Conservation (phyloP, 371 early-diverging fungal species). For the Mortierella sp. region DNA sequence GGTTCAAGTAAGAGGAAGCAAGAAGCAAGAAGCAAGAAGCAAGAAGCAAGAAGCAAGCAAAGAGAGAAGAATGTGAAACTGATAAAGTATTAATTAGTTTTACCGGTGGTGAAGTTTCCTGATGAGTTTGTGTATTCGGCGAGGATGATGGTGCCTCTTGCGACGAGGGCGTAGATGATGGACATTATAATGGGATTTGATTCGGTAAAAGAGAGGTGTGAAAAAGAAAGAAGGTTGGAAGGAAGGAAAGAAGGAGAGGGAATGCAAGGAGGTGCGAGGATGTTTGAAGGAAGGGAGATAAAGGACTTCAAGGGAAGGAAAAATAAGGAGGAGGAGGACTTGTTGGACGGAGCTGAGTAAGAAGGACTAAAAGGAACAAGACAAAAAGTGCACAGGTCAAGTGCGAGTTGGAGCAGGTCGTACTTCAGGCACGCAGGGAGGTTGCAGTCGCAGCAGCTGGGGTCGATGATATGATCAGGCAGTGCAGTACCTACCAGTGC, state of each 20-base stretch:
- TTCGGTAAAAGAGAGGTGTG: not conserved
- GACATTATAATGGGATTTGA: slow-evolving; percentile 62
- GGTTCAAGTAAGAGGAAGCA: not conserved
- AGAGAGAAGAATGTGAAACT: not conserved
- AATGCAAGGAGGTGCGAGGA: not conserved
- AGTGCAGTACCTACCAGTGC: too few species aligned
- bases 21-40: not conserved
- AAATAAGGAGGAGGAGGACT: not conserved
- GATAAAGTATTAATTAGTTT: not conserved
- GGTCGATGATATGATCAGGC: too few species aligned
- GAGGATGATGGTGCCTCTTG: slow-evolving; percentile 78
- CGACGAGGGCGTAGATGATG: slow-evolving; percentile 84
- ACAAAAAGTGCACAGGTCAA: too few species aligned
- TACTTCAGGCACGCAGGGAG: too few species aligned
- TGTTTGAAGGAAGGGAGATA: not conserved
- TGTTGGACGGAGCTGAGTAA: too few species aligned
- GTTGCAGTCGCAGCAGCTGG: too few species aligned
- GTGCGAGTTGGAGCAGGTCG: too few species aligned
- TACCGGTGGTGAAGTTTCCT: slow-evolving; percentile 76
- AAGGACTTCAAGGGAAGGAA: not conserved
- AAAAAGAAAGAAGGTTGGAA: not conserved
- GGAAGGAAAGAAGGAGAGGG: not conserved
- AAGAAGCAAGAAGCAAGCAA: not conserved
- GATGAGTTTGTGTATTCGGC: slow-evolving; percentile 84
- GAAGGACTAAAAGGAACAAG: too few species aligned